Base-by-base conservation (phyloP, 306 rosid genomes). In the Glycine tomentella region DNA sequence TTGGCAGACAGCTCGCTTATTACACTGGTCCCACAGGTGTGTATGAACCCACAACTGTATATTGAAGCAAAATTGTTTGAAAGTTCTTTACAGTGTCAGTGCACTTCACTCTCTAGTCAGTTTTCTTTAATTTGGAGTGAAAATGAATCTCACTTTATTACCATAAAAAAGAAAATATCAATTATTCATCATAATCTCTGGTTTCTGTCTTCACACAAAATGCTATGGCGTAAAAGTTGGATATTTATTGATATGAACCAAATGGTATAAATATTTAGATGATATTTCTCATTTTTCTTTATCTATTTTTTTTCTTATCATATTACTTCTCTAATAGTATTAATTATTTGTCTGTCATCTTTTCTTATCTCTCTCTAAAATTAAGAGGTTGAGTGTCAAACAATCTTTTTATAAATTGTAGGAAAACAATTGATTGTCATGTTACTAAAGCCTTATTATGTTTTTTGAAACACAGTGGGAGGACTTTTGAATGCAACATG, bases 401-500 rank as follows among this genome's bases (percentile, higher is more conserved):
- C 44, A 40, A 40, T 40, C 44, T 4, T 40, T 40, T 6, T 11
- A 57, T 12, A 56, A 42, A 58, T 42, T 59, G 13, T 34, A 4
- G 40, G 40, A 20, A 7, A 13, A 38, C 56, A 45, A 57, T 68
- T 49, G 46, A 13, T 61, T 31, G 14, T 53, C 34, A 65, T 79
- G 74, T 51, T 74, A 63, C 12, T 78, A 50, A 48, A 44, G 10
- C 33, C 25, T 33, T 72, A 40, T 75, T 25, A 9, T 4, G 75
- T 70, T 25, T 25, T 44, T 15, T 9, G 52, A 33, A 52, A 55
- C 56, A 74, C 80, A 94, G 98, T 91, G 76, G 98, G 98, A 82
- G 98, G 98, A 52, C 95, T 94, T 76, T 67, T 94, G 33, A 94
- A 94, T 84, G 98, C 98, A 61, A 94, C 98, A 25, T 94, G 98